Evolutionary conservation across 1,139 yeast genomes (phyloP).

Genomic region (Magnusiomyces fungicola): DNA sequence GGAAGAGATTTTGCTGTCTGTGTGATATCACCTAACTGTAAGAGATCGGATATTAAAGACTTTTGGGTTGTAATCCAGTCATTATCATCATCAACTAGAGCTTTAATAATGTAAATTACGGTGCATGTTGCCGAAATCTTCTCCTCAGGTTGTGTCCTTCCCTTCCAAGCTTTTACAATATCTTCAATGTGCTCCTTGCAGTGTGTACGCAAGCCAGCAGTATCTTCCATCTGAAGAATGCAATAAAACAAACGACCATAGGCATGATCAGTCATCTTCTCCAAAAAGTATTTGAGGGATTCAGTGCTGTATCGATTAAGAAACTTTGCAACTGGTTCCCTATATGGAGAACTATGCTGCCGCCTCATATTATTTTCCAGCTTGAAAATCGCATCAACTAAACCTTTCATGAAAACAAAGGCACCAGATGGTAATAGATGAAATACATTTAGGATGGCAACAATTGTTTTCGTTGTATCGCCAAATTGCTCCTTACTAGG

Average conservation of each 20-base stretch:
- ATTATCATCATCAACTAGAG: slow-evolving; percentile 46
- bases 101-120: slow-evolving; percentile 53
- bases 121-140: slow-evolving; percentile 58
- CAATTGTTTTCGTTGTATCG: slow-evolving; percentile 43
- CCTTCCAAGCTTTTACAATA: slow-evolving; percentile 10
- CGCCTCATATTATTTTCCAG: slow-evolving; percentile 81
- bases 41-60: slow-evolving; percentile 19
- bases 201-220: slow-evolving; percentile 48
- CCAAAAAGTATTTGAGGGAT: slow-evolving; percentile 61
- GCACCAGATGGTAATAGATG: slow-evolving; percentile 91
- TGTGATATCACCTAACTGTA: slow-evolving; percentile 13
- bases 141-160: slow-evolving; percentile 40
- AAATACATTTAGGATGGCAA: slow-evolving; percentile 85
- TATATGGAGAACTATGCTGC: slow-evolving; percentile 80
- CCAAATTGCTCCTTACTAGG: not conserved
- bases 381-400: slow-evolving; percentile 65
- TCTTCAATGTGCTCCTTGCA: slow-evolving; percentile 41
- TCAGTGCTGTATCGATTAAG: slow-evolving; percentile 76
- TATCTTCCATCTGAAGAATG: slow-evolving; percentile 53
- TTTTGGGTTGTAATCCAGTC: slow-evolving; percentile 48
- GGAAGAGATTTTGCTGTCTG: slow-evolving; percentile 20
- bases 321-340: slow-evolving; percentile 85
- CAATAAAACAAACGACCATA: slow-evolving; percentile 59
- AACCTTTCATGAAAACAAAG: slow-evolving; percentile 81
- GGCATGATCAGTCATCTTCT: slow-evolving; percentile 59